Evolutionary conservation across 1,139 yeast species (phyloP), one percentile per base, ranked within the genome.

Genomic region (Blastobotrys malaysiensis): DNA sequence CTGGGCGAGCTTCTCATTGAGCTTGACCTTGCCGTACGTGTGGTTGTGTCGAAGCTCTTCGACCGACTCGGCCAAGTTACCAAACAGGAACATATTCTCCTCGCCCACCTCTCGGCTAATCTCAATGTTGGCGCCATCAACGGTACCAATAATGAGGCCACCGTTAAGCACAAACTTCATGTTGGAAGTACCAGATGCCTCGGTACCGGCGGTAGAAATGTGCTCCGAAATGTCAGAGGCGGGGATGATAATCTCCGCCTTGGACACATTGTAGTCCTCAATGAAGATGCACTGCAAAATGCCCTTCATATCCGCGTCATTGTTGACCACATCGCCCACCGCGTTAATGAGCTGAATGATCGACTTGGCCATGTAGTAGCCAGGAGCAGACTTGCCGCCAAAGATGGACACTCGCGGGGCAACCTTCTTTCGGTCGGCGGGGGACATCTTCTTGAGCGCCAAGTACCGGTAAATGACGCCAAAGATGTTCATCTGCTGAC

Each of bases 201-300:
- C 98, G 21, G 98, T 90, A 64, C 98, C 98, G 9, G 97, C 97
- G 50, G 97, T 90, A n/a, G 97, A 89, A 62, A 90, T 91, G 73
- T 90, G 98, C 73, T 90, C 95, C 50, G 95, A 86, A 66, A 90
- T 77, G 69, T 90, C 97, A 46, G 93, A 84, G 16, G 93, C 97
- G 20, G 97, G 97, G 61, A 83, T 79, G 65, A 91, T 88, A 57
- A 89, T 81, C 73, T 91, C 97, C 0, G 97, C 97, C 73, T 89
- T 90, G 51, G 96, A 87, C 50, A 90, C 97, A 66, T 89, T 89
- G 73, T 90, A 90, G 69, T 90, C 97, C 43, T 96, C 96, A 61
- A 90, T 79, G 68, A 88, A 90, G 24, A 87, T 89, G 58, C 88
- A 96, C 75, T 89, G 89, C 65, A 90, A 79, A 66, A 86, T 75